Percentiles rank a stretch among this genome's conserved stretches.
Evolutionary conservation across 169 alveolate species (phyloP).

Genomic region (Cryptosporidium bovis): DNA sequence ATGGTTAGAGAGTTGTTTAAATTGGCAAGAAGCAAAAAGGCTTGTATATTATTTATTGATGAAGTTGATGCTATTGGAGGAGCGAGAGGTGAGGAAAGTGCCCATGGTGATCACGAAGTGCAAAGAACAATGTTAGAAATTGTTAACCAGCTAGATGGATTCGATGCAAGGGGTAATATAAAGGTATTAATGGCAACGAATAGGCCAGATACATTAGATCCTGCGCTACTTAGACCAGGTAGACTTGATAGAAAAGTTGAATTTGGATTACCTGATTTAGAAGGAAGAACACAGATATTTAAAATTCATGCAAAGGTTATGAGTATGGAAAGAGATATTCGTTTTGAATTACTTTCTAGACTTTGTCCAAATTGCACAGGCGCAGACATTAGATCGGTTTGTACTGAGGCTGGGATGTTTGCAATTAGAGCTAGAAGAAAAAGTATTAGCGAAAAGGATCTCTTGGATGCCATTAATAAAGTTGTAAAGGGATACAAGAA

Average conservation of each 20-base stretch:
- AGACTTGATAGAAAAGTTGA: slow-evolving; percentile 99
- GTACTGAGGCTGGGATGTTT: slow-evolving; percentile 99
- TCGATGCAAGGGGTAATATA: slow-evolving; percentile 97
- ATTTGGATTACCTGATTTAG: slow-evolving; percentile 97
- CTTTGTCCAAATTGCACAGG: slow-evolving; percentile 98
- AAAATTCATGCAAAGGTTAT: slow-evolving; percentile 97
- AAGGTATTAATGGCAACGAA: slow-evolving; percentile 99
- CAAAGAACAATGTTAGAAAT: slow-evolving; percentile 99
- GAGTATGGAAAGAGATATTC: slow-evolving; percentile 94
- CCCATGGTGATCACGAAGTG: slow-evolving; percentile 97
- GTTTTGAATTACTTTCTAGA: slow-evolving; percentile 97
- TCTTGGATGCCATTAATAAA: slow-evolving; percentile 95
- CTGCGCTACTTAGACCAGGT: slow-evolving; percentile 98
- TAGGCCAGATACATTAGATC: slow-evolving; percentile 98
- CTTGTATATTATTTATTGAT: slow-evolving; percentile 95
- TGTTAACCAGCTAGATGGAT: slow-evolving; percentile 99
- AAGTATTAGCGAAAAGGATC: slow-evolving; percentile 96
- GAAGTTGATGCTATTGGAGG: slow-evolving; percentile 98
- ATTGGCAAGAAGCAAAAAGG: slow-evolving; percentile 93
- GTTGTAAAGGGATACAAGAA: slow-evolving; percentile 97
- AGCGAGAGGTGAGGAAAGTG: slow-evolving; percentile 87
- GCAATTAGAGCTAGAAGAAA: slow-evolving; percentile 99
- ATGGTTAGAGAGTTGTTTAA: slow-evolving; percentile 95
- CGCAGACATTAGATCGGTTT: slow-evolving; percentile 97
- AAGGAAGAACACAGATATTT: slow-evolving; percentile 95